Evolutionary conservation across 805 yeast species (phyloP), one percentile per base, ranked within the genome.

Genomic region (Suhomyces kilbournensis): DNA sequence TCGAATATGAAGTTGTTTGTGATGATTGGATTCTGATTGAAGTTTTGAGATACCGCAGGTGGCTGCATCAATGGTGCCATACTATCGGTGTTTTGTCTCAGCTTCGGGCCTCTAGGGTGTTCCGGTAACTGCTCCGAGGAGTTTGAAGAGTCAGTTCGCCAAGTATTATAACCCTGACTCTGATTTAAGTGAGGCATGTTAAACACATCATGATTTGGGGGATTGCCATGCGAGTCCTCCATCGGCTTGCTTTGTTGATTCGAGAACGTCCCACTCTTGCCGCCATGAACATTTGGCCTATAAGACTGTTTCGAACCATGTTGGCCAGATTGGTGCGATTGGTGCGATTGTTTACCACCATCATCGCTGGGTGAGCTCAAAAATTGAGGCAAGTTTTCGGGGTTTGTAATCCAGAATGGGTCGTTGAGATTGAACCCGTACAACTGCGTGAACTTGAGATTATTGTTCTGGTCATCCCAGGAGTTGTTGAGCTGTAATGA

Each of bases 401-500:
- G 82, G 56, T 77, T 77, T 15, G 78, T 77, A 45, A 79, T 68
- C 74, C 80, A 78, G 55, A 80, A 80, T 6, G 84, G 84, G 60
- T 80, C 84, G 46, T 67, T 69, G 38, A 77, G 59, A 46, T 68
- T 63, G 56, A 76, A 71, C 8, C 82, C 79, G 23, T 72, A 59
- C 48, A 74, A 62, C 20, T 71, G 71, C 45, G 76, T 73, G 20
- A 72, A 60, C 12, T 64, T 60, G 7, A 55, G 20, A 3, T 35
- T 28, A 10, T 44, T 40, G n/a, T 43, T 23, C 8, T 47, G 45
- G 20, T 43, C 25, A 8, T 42, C 30, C 45, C 26, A 42, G 8
- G 19, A 14, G 15, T 48, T 32, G 42, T 48, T 35, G 12, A 39
- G 32, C 9, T 42, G 46, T 6, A 40, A 10, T 10, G 42, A 10